Evolutionary conservation across 2,329 filamentous ascomycete species (phyloP), one percentile per base, ranked within the genome.

Genomic region (Cladophialophora yegresii): DNA sequence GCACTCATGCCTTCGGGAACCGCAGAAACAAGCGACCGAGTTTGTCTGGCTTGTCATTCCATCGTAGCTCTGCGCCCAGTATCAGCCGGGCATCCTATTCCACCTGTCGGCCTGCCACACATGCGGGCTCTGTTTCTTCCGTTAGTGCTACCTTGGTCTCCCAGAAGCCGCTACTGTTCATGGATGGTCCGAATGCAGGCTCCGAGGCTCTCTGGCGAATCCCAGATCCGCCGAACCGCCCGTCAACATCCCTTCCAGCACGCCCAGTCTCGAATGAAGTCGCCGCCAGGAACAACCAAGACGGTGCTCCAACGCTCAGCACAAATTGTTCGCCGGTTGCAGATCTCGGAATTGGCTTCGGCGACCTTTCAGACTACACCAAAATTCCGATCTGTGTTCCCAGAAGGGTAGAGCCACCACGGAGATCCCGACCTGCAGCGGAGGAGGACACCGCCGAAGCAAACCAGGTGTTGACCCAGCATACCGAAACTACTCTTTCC

Each of bases 351-450:
- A 9, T 61, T 10, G 64, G 64, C 26, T 47, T 64, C 20, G 56
- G 64, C 28, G 64, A 66, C 23, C 47, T 63, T 20, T 63, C 58
- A 10, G 59, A 54, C 20, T 65, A 64, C 43, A 58, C 22, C 43
- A 68, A 68, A 58, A 33, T 68, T n/a, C 66, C 66, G 40, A 22
- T 64, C 12, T 68, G 50, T 33, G 61, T 55, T 32, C 63, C 66
- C 10, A 61, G 55, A 58, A 43, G 63, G 22, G 55, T 67, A 30
- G 62, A 64, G 28, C 6, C 26, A 32, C n/a, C 54, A 20, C 43
- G 43, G 16, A 20, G 16, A 10, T 40, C 43, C 51, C 32, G 36
- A 50, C 36, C 7, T 13, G 43, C 49, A 26, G 60, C 10, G 45
- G 36, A 45, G 9, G 55, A 58, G 13, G 43, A 32, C 36, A 9